Evolutionary conservation across 306 rosid species (phyloP).

Genomic region (Vigna hirtella): DNA sequence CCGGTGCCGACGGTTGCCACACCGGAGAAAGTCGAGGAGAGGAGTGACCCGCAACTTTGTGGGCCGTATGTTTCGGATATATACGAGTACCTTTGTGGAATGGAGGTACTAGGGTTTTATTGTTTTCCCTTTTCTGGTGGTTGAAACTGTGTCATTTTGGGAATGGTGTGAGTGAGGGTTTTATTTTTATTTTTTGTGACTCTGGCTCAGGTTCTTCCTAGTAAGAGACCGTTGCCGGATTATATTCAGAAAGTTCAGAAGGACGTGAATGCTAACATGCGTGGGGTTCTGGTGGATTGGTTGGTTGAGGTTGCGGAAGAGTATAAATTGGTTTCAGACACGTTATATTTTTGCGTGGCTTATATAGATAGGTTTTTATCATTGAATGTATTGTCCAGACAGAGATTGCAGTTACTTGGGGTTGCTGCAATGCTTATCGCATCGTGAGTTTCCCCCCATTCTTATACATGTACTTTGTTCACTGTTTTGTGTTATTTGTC

Average conservation of each 20-base stretch:
- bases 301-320: constrained; percentile 93
- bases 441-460: constrained; percentile 60
- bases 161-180: neutral
- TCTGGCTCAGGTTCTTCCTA: constrained; percentile 62
- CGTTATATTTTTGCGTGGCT: constrained; percentile 66
- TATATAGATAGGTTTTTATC: constrained; percentile 80
- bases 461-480: neutral
- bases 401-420: constrained; percentile 76
- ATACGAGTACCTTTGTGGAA: constrained; percentile 64
- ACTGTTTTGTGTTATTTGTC: neutral
- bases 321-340: constrained; percentile 76
- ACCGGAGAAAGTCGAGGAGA: constrained; percentile 32
- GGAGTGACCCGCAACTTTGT: constrained; percentile 60
- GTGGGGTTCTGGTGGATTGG: constrained; percentile 91
- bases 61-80: constrained; percentile 74
- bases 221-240: constrained; percentile 69
- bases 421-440: constrained; percentile 86
- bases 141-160: neutral
- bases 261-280: constrained; percentile 76
- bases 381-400: constrained; percentile 49
- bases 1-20: too few relatives aligned
- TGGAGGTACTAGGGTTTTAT: constrained; percentile 67
- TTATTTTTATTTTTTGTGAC: too few relatives aligned
- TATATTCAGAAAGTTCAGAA: constrained; percentile 73
- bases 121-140: neutral